Base-by-base conservation (phyloP, 73 alveolate genomes). In the Urostyla sp. region DNA sequence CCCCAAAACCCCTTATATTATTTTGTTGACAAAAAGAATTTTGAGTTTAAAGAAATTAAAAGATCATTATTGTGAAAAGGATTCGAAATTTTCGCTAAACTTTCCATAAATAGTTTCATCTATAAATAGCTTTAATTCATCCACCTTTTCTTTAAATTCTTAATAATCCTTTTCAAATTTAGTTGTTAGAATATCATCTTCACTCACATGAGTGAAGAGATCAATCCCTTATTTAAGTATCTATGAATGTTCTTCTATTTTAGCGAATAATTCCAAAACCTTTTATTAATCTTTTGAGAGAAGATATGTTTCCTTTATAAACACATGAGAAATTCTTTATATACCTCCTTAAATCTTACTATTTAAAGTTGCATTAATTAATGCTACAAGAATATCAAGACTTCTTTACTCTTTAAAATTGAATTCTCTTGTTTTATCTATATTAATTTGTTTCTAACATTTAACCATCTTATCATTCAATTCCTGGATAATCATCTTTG, bases 281-380 rank as follows among this genome's bases (percentile, higher is more conserved):
- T 69, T 69, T 20, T 56, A 57, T 37, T 45, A 31, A 45, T 69
- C 69, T 10, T 16, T 23, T 6, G 69, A 63, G 45, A 26, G 58
- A 31, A 69, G 45, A 69, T 69, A 48, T n/a, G 24, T 28, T 48
- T 69, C 83, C 44, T 7, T 69, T 3, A 69, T 11, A 27, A 69
- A 69, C 2, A 69, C 83, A 24, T 69, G 40, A 2, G 49, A 8
- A 30, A 20, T 46, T 18, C 83, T 44, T 37, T 69, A 16, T 46
- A 69, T 45, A 15, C 83, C 83, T 27, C 83, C 83, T 46, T 44
- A 23, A 32, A 69, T 69, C 5, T 67, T 67, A 7, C 72, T 46
- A 46, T 69, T 69, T 2, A 69, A 35, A n/a, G 83, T 48, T 4
- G 83, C 59, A 3, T 53, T 53, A 2, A 69, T 46, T 3, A 10